These are phyloP conservation scores for Thielaviopsis ethacetica DNA, from an alignment of 2,329 filamentous ascomycete species.

Conservation along the genomic window DNA sequence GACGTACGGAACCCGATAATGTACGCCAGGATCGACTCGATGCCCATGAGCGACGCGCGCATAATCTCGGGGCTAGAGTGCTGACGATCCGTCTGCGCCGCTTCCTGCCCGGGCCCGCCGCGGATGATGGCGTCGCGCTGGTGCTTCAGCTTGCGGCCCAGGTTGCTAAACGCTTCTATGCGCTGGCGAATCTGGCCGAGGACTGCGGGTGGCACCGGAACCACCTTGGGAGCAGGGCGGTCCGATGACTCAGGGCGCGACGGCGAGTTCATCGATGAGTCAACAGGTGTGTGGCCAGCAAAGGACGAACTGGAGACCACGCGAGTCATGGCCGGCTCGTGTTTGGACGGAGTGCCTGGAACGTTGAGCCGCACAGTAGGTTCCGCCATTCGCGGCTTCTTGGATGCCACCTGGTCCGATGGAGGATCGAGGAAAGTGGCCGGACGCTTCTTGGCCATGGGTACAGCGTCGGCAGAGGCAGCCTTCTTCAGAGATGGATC, in stretches of 20 bases:
- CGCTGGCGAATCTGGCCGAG: slow-evolving; percentile 10
- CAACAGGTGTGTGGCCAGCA: neutral
- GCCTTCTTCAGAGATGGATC: slow-evolving; percentile 15
- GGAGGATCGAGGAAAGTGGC: slow-evolving; percentile 6
- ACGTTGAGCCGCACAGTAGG: slow-evolving; percentile 6
- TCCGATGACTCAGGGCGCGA: neutral
- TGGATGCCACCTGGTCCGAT: slow-evolving; percentile 9
- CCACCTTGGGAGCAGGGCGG: neutral
- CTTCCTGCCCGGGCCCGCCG: slow-evolving; percentile 15
- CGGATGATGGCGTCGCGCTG: slow-evolving; percentile 29
- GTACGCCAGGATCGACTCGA: slow-evolving; percentile 36
- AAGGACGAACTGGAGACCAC: slow-evolving; percentile 9
- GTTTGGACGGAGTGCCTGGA: slow-evolving; percentile 7
- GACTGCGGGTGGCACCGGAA: neutral
- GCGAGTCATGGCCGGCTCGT: slow-evolving; percentile 2
- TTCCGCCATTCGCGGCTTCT: slow-evolving; percentile 8
- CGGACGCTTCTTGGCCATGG: slow-evolving; percentile 8
- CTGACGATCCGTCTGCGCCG: slow-evolving; percentile 15
- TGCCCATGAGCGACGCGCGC: slow-evolving; percentile 26
- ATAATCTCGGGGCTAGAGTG: slow-evolving; percentile 19
- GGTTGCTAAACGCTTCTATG: slow-evolving; percentile 18
- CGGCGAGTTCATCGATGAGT: slow-evolving; percentile 3
- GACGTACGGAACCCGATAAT: slow-evolving; percentile 36
- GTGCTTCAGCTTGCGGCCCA: slow-evolving; percentile 38
- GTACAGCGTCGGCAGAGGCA: neutral